Evolutionary conservation across 2,329 filamentous ascomycete species (phyloP), one percentile per base, ranked within the genome.

Genomic region (Penicillium frequentans): DNA sequence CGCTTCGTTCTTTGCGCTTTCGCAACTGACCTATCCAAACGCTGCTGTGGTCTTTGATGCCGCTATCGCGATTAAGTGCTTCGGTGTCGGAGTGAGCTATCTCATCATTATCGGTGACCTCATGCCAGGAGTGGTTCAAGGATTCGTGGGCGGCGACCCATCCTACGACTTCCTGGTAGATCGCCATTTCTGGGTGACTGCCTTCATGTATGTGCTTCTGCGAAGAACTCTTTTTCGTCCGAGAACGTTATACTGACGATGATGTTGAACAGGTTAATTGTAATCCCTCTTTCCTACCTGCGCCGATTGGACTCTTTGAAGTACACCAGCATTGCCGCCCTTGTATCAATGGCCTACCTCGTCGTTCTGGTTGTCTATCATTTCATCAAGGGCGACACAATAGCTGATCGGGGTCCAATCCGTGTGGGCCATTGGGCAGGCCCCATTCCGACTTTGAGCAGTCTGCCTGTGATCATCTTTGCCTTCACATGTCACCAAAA

Each of bases 401-500:
- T 90, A 57, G 83, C 85, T 19, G 86, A 90, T 52, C 85, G 91
- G 52, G 89, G 90, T 13, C 84, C 88, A 10, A 86, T 99, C 58
- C 86, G 90, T 49, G 78, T 91, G 29, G 82, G 97, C 61, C 79
- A 85, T 60, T 96, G 91, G 88, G 88, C 86, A 44, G 91, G 93
- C 8, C 82, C 90, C 3, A 81, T 96, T 10, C 84, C 89, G 35
- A 87, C 90, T 7, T 81, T 99, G 52, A 91, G 91, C 65, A 93
- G 90, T 61, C 86, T 99, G 62, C 95, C 95, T 0, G 92, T 99
- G 52, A 93, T 98, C 55, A 91, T 99, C 2, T 99, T 99, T 80
- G 95, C 93, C n/a, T 99, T 98, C 73, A 99, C 95, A 1, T 99
- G 95, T 73, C 95, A 99, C 75, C 95, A 99, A 70, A 99, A 99